Evolutionary conservation across 2,329 filamentous ascomycete genomes (phyloP), one percentile per base, ranked within the genome.

Genomic region (Cladorrhinum sp.): DNA sequence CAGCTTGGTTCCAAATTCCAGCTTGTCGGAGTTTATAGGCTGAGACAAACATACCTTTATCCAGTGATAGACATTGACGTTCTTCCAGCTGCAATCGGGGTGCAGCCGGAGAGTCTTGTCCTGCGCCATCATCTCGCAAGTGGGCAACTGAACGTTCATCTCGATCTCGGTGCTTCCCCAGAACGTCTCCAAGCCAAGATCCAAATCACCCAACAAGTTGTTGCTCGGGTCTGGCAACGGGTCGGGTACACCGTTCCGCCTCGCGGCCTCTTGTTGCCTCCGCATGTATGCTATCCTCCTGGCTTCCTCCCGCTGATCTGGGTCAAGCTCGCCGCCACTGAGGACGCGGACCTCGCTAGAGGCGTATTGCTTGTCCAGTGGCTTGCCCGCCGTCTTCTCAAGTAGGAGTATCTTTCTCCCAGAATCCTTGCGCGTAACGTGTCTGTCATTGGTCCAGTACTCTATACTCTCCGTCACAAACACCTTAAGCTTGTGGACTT

Each of bases 51-150:
- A 65, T 77, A 92, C 91, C 85, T 96, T 96, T 74, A 97, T 96
- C 92, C 92, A 96, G 73, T 97, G 93, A 72, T 91, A 92, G 58
- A 97, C 92, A 69, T 95, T 91, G 57, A 96, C 94, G 65, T 96
- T 96, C 71, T 92, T 90, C 81, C 94, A 96, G 60, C 92, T 96
- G 58, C 92, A 96, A 72, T 96, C 92, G 57, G 94, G 94, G 72
- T 96, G 89, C 62, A 97, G 77, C 62, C 86, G 83, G 39, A 84
- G 59, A 8, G 74, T 74, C 72, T 82, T 83, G 70, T 93, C 88
- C 69, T 88, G 89, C 21, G 89, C 86, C 88, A 96, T 93, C 71
- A 88, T 88, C 67, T 91, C 86, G 71, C 93, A 97, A 36, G 91
- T 96, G 10, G 93, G 93, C 54, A 97, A 82, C 76, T 96, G 92